These are phyloP conservation scores for Sarcocystis neurona DNA, from an alignment of 169 alveolate genomes.

Conservation along the genomic window DNA sequence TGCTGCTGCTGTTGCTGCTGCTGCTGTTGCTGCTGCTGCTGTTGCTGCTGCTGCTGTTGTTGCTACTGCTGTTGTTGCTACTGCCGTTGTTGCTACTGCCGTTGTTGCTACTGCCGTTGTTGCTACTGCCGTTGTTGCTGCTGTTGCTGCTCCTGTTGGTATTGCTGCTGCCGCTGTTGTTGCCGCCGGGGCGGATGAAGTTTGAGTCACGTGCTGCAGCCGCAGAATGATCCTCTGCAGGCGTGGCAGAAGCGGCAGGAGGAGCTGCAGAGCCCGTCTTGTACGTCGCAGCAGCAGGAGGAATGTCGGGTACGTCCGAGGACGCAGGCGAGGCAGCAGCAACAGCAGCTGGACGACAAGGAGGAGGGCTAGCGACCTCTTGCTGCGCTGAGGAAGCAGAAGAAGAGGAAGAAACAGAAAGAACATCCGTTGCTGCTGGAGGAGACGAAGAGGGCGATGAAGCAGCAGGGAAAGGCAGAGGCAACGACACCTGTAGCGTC, in stretches of 20 bases:
- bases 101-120: slow-evolving; percentile 41
- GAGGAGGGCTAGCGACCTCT: too few relatives aligned
- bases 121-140: slow-evolving; percentile 11
- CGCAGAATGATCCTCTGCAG: too few relatives aligned
- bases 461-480: background rate
- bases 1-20: background rate
- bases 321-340: too few relatives aligned
- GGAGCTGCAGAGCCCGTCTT: too few relatives aligned
- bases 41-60: background rate
- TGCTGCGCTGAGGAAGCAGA: background rate
- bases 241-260: too few relatives aligned
- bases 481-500: slow-evolving; percentile 8
- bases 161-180: background rate
- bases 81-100: slow-evolving; percentile 23
- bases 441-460: background rate
- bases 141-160: slow-evolving; percentile 17
- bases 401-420: background rate
- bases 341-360: background rate
- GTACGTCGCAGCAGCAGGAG: too few relatives aligned
- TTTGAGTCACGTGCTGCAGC: too few relatives aligned
- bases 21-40: background rate
- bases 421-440: background rate
- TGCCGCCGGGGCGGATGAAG: too few relatives aligned
- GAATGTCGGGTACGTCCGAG: too few relatives aligned
- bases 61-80: background rate